Evolutionary conservation across 2,329 filamentous ascomycete species (phyloP), one percentile per base, ranked within the genome.

Genomic region (Alternaria infectoria): DNA sequence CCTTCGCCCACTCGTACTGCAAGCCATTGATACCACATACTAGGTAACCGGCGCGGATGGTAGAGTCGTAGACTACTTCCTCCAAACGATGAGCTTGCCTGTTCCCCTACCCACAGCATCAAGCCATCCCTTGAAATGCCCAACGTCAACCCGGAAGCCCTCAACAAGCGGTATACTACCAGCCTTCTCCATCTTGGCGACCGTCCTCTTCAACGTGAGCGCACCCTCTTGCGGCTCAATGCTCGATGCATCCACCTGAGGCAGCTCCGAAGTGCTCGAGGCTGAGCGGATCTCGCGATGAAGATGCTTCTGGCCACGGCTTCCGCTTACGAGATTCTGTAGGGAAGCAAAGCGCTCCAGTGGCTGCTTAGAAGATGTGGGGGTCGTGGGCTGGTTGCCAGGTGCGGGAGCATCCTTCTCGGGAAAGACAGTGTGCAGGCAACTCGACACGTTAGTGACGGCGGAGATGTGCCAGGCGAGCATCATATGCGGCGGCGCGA

Each of bases 71-170:
- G 49, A 23, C 30, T 21, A 61, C 51, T 69, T 61, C 54, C 46
- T 64, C 69, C 69, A 88, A 77, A 74, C 40, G 13, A 75, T 62
- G 9, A 74, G 43, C 64, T 74, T 73, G 5, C 69, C 74, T 40
- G 50, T 7, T 1, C 74, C 74, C 61, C n/a, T 62, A 2, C 66
- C 73, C 40, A 74, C 69, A 15, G 70, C 72, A 30, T 69, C 69
- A 57, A 73, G 32, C 59, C 69, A 73, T 2, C 23, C 52, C 47
- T 47, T 58, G 51, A 70, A 75, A 11, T 54, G 52, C 7, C 2
- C 21, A 7, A 68, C 47, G 64, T 76, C 69, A 7, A 71, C 67
- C 32, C 66, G 61, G 25, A 58, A 69, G 23, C 66, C 69, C 55
- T 75, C 71, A 21, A 75, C 50, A 50, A 75, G 54, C 25, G 74